Base-by-base conservation (phyloP, 2,329 filamentous ascomycete genomes). In the Fusarium mundagurra region DNA sequence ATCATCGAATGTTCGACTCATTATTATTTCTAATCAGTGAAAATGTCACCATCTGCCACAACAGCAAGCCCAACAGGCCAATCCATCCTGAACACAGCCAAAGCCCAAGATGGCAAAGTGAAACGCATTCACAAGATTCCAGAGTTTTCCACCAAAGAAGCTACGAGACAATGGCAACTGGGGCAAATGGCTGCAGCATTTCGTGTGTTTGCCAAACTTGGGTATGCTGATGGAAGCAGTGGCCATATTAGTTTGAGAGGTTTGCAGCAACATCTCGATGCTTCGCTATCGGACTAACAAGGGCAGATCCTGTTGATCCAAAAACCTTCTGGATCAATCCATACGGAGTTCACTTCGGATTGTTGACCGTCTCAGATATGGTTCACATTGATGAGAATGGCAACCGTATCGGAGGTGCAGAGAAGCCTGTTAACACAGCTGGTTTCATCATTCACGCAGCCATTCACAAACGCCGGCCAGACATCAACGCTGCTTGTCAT, bases 391-490 rank as follows among this genome's bases (percentile, higher is more conserved):
- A 93, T 71, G 81, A 83, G 57, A 72, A 82, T 4, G 92, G 92
- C 9, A 87, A 89, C 36, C 86, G 90, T 7, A 86, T 92, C 6
- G 91, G 90, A 24, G 91, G 91, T 16, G 79, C 77, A 1, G 91
- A 91, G 74, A 83, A 86, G 34, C 88, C 90, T 5, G 88, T 90
- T 17, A 93, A 93, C 78, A 88, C 89, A 6, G 91, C 91, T 1
- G 92, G 92, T 4, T 93, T 93, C 79, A 82, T 92, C 68, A 93
- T 94, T 64, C 92, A 93, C 80, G 86, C 86, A 16, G 90, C 90
- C 8, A 84, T 93, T 20, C 88, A 92, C 81, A 90, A 89, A 80
- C 88, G 88, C 3, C 83, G 91, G 38, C 89, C 89, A 5, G 87
- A 92, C 76, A 89, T 92, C 47, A 86, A 90, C 73, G 91, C 92